Base-by-base conservation (phyloP, 2,329 filamentous ascomycete species). In the Magnaporthiopsis incrustans region DNA sequence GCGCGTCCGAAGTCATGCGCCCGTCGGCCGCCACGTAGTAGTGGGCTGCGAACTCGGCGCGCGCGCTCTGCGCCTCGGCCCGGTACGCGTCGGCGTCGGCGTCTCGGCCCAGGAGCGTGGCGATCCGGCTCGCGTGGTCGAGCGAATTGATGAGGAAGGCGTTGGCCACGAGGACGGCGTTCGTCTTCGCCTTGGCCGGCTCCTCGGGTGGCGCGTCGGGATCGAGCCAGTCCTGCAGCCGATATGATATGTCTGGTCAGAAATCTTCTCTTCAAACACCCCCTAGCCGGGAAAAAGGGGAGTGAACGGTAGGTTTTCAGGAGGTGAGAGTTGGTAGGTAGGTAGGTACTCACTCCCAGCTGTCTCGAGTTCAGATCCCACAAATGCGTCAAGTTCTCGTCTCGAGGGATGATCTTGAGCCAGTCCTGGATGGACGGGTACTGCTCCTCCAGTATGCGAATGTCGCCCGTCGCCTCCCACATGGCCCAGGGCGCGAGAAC, bases 151-250 rank as follows among this genome's bases (percentile, higher is more conserved):
- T 72, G 5, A 79, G 71, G 65, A 76, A 78, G 2, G 73, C 73
- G 63, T 78, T 73, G 0, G 76, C 75, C 1, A 77, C 74, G 22
- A 77, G 69, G 32, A 69, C 70, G 10, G 69, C 67, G 63, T 75
- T 71, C 0, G 76, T 78, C 22, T 68, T 71, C 1, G 71, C 73
- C 12, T 68, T 64, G 22, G 68, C 73, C 0, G 77, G 75, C 35
- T 73, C 67, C 7, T 71, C 67, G 3, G 74, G 69, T 3, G 77
- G 76, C 0, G 77, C 75, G 22, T 69, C 69, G 3, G 77, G 77
- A 65, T 78, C 77, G 2, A 79, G 73, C 77, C 77, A 78, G 67
- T 78, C 77, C 15, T 74, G 44, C 44, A 75, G 35, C 18, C 44
- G 7, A 53, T 53, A 14, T 53, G 44, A 11, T n/a, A 30, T 30